Percentiles rank a stretch among this genome's conserved stretches.
Evolutionary conservation across 495 filamentous ascomycete genomes (phyloP).

Genomic region (Parmelia sp.): DNA sequence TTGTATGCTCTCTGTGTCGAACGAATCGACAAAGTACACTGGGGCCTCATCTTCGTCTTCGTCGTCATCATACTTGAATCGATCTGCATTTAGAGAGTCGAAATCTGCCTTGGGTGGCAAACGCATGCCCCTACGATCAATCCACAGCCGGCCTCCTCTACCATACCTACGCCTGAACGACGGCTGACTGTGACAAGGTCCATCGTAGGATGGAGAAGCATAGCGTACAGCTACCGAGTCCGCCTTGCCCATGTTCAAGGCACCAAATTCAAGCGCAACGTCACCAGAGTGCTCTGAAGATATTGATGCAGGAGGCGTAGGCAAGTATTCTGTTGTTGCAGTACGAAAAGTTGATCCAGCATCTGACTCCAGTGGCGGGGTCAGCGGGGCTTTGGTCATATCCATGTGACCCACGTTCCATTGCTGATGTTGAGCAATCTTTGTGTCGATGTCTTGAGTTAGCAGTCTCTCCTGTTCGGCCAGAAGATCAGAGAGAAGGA

Average conservation of each 20-base stretch:
- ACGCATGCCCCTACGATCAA: slow-evolving; percentile 62
- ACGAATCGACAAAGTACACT: slow-evolving; percentile 62
- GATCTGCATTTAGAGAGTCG: slow-evolving; percentile 46
- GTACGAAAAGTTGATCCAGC: slow-evolving; percentile 64
- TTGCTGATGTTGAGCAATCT: slow-evolving; percentile 72
- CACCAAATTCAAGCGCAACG: slow-evolving; percentile 31
- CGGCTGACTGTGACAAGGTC: slow-evolving; percentile 42
- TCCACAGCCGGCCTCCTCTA: slow-evolving; percentile 70
- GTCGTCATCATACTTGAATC: slow-evolving; percentile 72
- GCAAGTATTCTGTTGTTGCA: slow-evolving; percentile 74
- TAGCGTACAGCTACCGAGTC: slow-evolving; percentile 44
- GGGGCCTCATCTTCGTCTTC: slow-evolving; percentile 63
- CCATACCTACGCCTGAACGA: slow-evolving; percentile 66
- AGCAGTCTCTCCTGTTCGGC: slow-evolving; percentile 79
- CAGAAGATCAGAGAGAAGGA: slow-evolving; percentile 63
- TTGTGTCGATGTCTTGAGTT: slow-evolving; percentile 67
- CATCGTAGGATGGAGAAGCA: slow-evolving; percentile 38
- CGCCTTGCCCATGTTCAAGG: slow-evolving; percentile 33
- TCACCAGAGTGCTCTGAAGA: slow-evolving; percentile 56
- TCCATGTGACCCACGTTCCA: slow-evolving; percentile 86
- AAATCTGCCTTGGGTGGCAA: slow-evolving; percentile 27
- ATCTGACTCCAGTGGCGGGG: slow-evolving; percentile 54
- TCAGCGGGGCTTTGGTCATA: slow-evolving; percentile 71
- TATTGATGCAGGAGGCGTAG: slow-evolving; percentile 78
- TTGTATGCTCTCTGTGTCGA: slow-evolving; percentile 61